Evolutionary conservation across 176 grass and related monocot genomes (phyloP).

Genomic region (Phragmites australis): DNA sequence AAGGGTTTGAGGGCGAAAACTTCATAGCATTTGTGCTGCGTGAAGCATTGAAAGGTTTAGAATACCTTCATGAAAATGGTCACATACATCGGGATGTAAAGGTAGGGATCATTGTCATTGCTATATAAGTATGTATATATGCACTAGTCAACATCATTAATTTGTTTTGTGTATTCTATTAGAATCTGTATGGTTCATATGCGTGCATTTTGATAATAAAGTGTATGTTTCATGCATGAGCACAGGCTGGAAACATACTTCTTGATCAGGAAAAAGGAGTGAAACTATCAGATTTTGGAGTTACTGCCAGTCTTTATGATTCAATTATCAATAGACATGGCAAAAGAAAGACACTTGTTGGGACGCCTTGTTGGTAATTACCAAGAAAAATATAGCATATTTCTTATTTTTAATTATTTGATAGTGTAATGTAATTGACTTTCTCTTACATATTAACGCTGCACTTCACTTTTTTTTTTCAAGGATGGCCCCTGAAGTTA

Average conservation of each 20-base stretch:
- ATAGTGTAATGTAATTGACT: background rate
- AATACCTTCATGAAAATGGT: slow-evolving; percentile 83
- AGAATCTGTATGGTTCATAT: background rate
- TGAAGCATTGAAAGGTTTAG: slow-evolving; percentile 66
- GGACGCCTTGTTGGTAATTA: slow-evolving; percentile 83
- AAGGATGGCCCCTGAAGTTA: slow-evolving; percentile 99
- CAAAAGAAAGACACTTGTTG: slow-evolving; percentile 89
- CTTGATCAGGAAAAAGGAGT: slow-evolving; percentile 72
- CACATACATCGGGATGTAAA: slow-evolving; percentile 94
- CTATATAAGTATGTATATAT: no score
- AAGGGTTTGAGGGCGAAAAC: slow-evolving; percentile 68
- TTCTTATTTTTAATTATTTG: background rate
- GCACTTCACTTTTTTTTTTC: background rate
- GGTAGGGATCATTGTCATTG: slow-evolving; percentile 29
- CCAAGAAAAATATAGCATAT: background rate
- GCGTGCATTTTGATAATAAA: background rate
- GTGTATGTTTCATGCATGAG: slow-evolving; percentile 5
- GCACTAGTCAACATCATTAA: background rate
- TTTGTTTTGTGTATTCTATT: background rate
- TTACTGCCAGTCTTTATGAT: slow-evolving; percentile 85
- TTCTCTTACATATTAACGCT: background rate
- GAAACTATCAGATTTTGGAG: slow-evolving; percentile 90
- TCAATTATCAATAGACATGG: slow-evolving; percentile 71
- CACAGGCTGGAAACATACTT: slow-evolving; percentile 88
- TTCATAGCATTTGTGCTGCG: slow-evolving; percentile 82